Percentiles rank a stretch among this genome's conserved stretches.
Evolutionary conservation across 208 protist genomes (phyloP).

Genomic region (Porcisia hertigi): DNA sequence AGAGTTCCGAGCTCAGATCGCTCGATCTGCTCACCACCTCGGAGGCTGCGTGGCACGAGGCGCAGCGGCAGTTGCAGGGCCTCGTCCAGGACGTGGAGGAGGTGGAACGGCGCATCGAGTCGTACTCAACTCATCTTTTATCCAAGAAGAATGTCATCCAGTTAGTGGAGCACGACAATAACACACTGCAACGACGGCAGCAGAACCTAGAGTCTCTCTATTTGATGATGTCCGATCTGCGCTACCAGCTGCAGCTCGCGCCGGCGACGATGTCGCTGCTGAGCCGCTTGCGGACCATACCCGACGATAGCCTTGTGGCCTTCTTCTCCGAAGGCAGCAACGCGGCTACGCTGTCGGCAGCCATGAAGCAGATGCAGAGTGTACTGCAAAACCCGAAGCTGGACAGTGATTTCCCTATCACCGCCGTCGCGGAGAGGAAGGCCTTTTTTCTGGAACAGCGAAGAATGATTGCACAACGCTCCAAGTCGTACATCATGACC

Average conservation of each 20-base stretch:
- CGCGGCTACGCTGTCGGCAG: slow-evolving; percentile 52
- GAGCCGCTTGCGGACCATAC: slow-evolving; percentile 39
- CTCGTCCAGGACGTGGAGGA: slow-evolving; percentile 74
- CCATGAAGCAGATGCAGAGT: slow-evolving; percentile 74
- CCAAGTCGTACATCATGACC: slow-evolving; percentile 62
- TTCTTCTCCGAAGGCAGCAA: slow-evolving; percentile 80
- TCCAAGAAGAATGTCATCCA: slow-evolving; percentile 79
- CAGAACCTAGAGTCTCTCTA: slow-evolving; percentile 73
- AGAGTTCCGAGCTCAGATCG: slow-evolving; percentile 72
- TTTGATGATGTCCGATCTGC: slow-evolving; percentile 63
- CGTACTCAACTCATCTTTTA: slow-evolving; percentile 74
- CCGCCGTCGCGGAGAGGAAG: slow-evolving; percentile 75
- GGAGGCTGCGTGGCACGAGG: slow-evolving; percentile 50
- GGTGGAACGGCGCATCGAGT: slow-evolving; percentile 74
- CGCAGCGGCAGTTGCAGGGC: slow-evolving; percentile 54
- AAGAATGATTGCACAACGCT: slow-evolving; percentile 71
- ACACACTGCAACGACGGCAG: slow-evolving; percentile 78
- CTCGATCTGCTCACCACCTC: slow-evolving; percentile 63
- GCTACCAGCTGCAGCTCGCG: slow-evolving; percentile 65
- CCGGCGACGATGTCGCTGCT: slow-evolving; percentile 49
- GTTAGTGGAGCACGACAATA: slow-evolving; percentile 86
- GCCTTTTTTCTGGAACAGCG: slow-evolving; percentile 76
- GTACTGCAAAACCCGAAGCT: slow-evolving; percentile 72
- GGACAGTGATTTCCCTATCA: slow-evolving; percentile 78
- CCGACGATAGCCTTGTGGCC: slow-evolving; percentile 43